phyloP scores from a whole-genome alignment of 805 yeast genomes.

The Dipodascopsis tothii region DNA sequence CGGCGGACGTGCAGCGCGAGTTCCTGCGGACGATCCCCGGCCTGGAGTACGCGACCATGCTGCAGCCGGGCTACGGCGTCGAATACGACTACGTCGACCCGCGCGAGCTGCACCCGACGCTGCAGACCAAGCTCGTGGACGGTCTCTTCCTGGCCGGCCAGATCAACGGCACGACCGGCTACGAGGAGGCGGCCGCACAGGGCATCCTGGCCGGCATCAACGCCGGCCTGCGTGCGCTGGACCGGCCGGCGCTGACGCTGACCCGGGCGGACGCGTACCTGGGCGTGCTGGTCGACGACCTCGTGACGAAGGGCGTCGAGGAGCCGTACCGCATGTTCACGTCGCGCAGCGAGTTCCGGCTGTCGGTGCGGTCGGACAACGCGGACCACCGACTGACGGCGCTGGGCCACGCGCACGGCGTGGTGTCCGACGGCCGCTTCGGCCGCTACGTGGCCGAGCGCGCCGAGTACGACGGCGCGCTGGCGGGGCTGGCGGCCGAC shows the following conservation, averaged over 20 bases:
- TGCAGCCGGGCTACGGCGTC: slow-evolving; percentile 98
- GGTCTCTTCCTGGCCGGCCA: slow-evolving; percentile 93
- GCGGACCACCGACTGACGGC: slow-evolving; percentile 81
- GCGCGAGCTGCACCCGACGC: slow-evolving; percentile 63
- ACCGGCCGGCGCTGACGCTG: slow-evolving; percentile 43
- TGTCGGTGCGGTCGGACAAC: slow-evolving; percentile 85
- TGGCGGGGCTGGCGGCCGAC: slow-evolving; percentile 40
- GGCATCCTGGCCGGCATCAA: slow-evolving; percentile 94
- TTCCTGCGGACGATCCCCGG: slow-evolving; percentile 79
- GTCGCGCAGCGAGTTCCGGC: slow-evolving; percentile 86
- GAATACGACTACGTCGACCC: slow-evolving; percentile 97
- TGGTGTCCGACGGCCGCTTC: slow-evolving; percentile 57
- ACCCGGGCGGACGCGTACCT: slow-evolving; percentile 78
- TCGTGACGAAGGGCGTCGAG: slow-evolving; percentile 88
- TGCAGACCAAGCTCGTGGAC: slow-evolving; percentile 71
- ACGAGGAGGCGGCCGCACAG: slow-evolving; percentile 97
- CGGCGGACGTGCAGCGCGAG: slow-evolving; percentile 76
- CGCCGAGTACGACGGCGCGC: slow-evolving; percentile 38
- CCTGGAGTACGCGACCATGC: slow-evolving; percentile 74
- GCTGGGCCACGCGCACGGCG: slow-evolving; percentile 58
- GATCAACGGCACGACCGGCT: slow-evolving; percentile 97
- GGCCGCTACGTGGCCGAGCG: slow-evolving; percentile 40
- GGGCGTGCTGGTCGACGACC: slow-evolving; percentile 89
- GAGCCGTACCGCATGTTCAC: slow-evolving; percentile 99
- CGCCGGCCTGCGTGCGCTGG: slow-evolving; percentile 58